Evolutionary conservation across 1,284 basidiomycete species (phyloP).

Genomic region (Erythrobasidium hasegawianum): DNA sequence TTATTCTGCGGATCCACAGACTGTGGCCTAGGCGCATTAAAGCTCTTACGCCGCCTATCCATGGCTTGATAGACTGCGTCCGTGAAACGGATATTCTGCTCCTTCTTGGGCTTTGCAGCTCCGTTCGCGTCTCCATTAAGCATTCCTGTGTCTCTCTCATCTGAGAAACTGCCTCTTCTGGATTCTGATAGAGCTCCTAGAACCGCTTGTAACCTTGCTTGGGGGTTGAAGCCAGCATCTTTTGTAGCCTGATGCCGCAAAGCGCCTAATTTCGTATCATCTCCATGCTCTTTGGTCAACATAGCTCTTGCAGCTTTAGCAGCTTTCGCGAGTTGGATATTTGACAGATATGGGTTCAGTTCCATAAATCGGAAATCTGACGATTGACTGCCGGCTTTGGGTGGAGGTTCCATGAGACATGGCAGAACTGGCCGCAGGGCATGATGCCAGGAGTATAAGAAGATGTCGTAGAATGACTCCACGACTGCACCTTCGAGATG

Average conservation of each 20-base stretch:
- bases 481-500: conserved; percentile 67
- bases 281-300: conserved; percentile 49
- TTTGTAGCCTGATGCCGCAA: conserved; percentile 31
- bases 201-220: conserved; percentile 20
- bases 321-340: conserved; percentile 54
- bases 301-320: conserved; percentile 52
- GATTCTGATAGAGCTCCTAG: conserved; percentile 24
- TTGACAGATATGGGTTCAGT: conserved; percentile 54
- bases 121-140: conserved; percentile 3
- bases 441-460: conserved; percentile 62
- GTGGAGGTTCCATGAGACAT: conserved; percentile 47
- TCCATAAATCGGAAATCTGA: conserved; percentile 55
- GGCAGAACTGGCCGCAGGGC: conserved; percentile 61
- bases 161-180: conserved; percentile 23
- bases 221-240: conserved; percentile 24
- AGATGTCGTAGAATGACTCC: conserved; percentile 68
- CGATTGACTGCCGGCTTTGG: conserved; percentile 38
- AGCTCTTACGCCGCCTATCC: conserved; percentile 19
- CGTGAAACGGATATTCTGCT: conserved; percentile 1
- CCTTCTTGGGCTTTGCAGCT: neutral
- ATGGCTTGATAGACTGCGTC: conserved; percentile 28
- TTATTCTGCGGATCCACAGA: no score
- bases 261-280: conserved; percentile 36
- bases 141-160: conserved; percentile 13
- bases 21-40: neutral